These are phyloP conservation scores for Vitis amurensis DNA, from an alignment of 164 flowering plant genomes.

Conservation along the genomic window DNA sequence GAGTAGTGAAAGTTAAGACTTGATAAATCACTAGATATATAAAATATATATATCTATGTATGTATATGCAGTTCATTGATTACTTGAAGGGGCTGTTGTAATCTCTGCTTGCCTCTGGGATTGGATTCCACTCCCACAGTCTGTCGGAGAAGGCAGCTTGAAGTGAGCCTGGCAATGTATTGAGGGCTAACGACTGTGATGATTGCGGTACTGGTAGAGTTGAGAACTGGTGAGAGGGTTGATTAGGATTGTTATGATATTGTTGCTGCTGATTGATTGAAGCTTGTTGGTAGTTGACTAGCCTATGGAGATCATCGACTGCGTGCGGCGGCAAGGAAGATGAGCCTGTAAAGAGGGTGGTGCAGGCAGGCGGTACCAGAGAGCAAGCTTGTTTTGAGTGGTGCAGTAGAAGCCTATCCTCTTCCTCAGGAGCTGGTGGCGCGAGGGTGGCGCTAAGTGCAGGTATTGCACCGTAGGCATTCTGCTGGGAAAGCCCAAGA, in stretches of 20 bases:
- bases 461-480: constrained; percentile 14
- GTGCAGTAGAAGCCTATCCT: constrained; percentile 13
- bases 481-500: constrained; percentile 41
- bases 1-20: neutral
- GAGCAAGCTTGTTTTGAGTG: constrained; percentile 16
- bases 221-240: constrained; percentile 14
- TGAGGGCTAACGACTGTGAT: constrained; percentile 16
- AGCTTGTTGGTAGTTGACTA: constrained; percentile 48
- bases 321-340: constrained; percentile 15
- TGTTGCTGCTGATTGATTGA: constrained; percentile 29
- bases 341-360: constrained; percentile 22
- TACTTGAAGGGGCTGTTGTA: constrained; percentile 47
- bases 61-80: constrained; percentile 8
- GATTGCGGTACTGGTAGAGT: constrained; percentile 1
- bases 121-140: constrained; percentile 74
- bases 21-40: neutral
- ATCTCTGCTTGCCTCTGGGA: constrained; percentile 47
- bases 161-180: constrained; percentile 20
- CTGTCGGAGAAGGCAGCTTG: constrained; percentile 45
- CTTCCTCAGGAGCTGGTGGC: constrained; percentile 15
- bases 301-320: constrained; percentile 64
- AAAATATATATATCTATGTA: neutral
- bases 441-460: constrained; percentile 12
- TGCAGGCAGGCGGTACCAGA: constrained; percentile 11
- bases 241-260: constrained; percentile 14